Evolutionary conservation across 1,284 basidiomycete genomes (phyloP).

Genomic region (Schizophyllum commune): DNA sequence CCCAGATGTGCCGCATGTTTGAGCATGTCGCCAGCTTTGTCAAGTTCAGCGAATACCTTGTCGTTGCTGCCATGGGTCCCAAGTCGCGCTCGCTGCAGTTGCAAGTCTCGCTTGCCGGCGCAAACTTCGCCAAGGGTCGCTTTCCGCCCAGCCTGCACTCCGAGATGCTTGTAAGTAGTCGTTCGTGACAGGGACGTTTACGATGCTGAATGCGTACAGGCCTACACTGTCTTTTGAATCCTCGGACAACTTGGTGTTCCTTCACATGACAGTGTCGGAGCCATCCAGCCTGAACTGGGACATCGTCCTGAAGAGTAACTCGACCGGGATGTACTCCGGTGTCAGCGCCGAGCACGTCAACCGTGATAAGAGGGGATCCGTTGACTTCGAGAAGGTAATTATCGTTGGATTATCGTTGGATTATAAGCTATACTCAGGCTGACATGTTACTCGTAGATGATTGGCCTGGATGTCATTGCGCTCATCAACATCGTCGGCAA

Average conservation of each 20-base stretch:
- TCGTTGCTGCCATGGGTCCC: conserved; percentile 82
- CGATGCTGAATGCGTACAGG: conserved; percentile 35
- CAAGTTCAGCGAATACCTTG: conserved; percentile 92
- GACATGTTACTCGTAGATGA: conserved; percentile 39
- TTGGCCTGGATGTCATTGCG: conserved; percentile 92
- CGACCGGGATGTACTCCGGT: conserved; percentile 94
- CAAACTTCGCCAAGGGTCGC: conserved; percentile 74
- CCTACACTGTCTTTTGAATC: conserved; percentile 94
- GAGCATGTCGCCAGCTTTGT: conserved; percentile 89
- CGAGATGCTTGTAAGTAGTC: conserved; percentile 66
- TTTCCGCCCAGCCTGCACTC: conserved; percentile 90
- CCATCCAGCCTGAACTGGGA: conserved; percentile 79
- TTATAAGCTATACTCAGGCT: too few species aligned
- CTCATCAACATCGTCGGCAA: conserved; percentile 89
- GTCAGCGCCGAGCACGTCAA: conserved; percentile 86
- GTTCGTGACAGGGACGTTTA: background rate
- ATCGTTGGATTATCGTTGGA: background rate
- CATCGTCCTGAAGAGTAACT: conserved; percentile 92
- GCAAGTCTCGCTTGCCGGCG: conserved; percentile 88
- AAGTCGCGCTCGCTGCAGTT: conserved; percentile 61
- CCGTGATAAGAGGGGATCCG: conserved; percentile 79
- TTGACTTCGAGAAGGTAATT: conserved; percentile 86
- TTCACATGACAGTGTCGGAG: conserved; percentile 91
- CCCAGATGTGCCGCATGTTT: conserved; percentile 64
- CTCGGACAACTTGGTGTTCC: conserved; percentile 86